Percentiles rank a stretch among this genome's conserved stretches.
Evolutionary conservation across 2,329 filamentous ascomycete species (phyloP).

Genomic region (Aureobasidium sp.): DNA sequence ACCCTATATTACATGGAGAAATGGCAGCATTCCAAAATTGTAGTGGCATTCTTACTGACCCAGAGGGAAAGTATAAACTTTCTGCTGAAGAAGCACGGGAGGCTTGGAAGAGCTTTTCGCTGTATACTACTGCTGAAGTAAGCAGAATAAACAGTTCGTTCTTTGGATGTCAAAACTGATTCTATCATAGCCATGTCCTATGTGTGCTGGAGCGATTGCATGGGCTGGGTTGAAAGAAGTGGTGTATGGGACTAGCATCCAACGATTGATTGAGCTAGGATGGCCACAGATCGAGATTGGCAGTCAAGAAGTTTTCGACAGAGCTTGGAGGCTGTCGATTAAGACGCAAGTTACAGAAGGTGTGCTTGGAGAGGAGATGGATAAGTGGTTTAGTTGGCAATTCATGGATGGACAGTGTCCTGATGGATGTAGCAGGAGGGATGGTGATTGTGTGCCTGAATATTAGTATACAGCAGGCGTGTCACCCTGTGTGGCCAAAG

Average conservation of each 20-base stretch:
- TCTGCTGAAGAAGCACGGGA: slow-evolving; percentile 34
- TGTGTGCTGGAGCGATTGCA: slow-evolving; percentile 52
- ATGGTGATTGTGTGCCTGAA: background rate
- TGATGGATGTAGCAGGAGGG: slow-evolving; percentile 26
- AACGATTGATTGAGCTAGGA: slow-evolving; percentile 39
- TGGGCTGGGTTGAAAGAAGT: slow-evolving; percentile 52
- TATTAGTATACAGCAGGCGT: background rate
- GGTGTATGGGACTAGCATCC: slow-evolving; percentile 48
- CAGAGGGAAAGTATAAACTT: slow-evolving; percentile 40
- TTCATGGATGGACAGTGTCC: slow-evolving; percentile 37
- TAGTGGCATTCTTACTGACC: slow-evolving; percentile 42
- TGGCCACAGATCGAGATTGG: slow-evolving; percentile 47
- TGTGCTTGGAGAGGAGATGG: slow-evolving; percentile 48
- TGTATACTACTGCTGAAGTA: slow-evolving; percentile 49
- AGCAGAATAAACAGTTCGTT: background rate
- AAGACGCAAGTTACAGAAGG: slow-evolving; percentile 37
- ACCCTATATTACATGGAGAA: slow-evolving; percentile 51
- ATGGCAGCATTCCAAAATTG: slow-evolving; percentile 51
- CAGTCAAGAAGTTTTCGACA: slow-evolving; percentile 42
- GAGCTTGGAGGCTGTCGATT: slow-evolving; percentile 33
- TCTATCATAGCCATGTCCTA: slow-evolving; percentile 43
- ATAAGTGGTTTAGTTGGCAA: slow-evolving; percentile 50
- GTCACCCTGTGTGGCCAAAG: background rate
- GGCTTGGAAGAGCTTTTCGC: slow-evolving; percentile 42
- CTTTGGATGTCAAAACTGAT: background rate